phyloP scores from a whole-genome alignment of 2,329 filamentous ascomycete genomes.

The Juglanconis juglandina region DNA sequence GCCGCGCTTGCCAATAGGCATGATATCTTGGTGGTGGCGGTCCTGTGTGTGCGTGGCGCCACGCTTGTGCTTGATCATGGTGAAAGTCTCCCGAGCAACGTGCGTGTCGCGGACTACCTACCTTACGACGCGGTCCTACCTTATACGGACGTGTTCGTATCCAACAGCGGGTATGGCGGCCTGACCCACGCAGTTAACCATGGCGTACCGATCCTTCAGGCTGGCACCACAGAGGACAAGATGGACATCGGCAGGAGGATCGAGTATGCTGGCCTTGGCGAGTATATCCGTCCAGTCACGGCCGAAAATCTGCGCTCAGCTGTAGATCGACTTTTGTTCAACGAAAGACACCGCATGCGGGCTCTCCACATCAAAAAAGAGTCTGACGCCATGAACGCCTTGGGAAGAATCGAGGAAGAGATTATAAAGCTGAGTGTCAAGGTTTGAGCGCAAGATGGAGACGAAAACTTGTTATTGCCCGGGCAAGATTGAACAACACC shows the following conservation, averaged over 20 bases:
- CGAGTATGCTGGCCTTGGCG: slow-evolving; percentile 41
- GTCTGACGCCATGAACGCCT: too few relatives aligned
- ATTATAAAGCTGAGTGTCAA: too few relatives aligned
- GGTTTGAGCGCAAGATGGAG: too few relatives aligned
- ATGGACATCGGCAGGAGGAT: slow-evolving; percentile 38
- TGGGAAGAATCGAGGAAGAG: too few relatives aligned
- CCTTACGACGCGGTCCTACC: slow-evolving; percentile 45
- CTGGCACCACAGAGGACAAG: slow-evolving; percentile 40
- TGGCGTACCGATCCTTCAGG: slow-evolving; percentile 45
- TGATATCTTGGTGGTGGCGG: slow-evolving; percentile 38
- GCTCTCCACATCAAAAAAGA: too few relatives aligned
- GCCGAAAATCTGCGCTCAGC: too few relatives aligned
- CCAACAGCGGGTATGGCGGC: slow-evolving; percentile 48
- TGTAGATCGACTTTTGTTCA: too few relatives aligned
- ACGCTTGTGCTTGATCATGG: slow-evolving; percentile 19
- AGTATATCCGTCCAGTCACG: slow-evolving; percentile 28
- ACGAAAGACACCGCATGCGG: too few relatives aligned
- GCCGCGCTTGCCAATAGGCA: slow-evolving; percentile 36
- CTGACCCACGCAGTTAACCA: slow-evolving; percentile 42
- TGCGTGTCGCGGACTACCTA: slow-evolving; percentile 43
- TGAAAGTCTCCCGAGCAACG: slow-evolving; percentile 36
- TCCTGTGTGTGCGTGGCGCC: slow-evolving; percentile 28
- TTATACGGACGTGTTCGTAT: slow-evolving; percentile 42
- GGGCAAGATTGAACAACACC: too few relatives aligned
- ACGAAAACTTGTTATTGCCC: too few relatives aligned